Evolutionary conservation across 2,329 filamentous ascomycete species (phyloP), one percentile per base, ranked within the genome.

Genomic region (Drechslerella stenobrocha): DNA sequence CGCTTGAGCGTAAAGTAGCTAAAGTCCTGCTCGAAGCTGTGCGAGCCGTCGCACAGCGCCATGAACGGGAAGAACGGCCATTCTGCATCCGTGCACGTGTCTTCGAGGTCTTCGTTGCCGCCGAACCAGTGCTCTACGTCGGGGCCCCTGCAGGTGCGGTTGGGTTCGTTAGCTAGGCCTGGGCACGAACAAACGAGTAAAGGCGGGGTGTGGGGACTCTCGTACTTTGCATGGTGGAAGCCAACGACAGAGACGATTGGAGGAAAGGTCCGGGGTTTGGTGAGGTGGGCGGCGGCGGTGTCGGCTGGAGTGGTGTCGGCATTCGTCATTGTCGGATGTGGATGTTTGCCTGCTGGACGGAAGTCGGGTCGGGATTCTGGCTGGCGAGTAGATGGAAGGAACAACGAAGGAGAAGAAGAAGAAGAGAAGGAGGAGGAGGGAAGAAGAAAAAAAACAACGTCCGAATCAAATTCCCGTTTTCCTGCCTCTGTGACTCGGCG

Each of bases 121-220:
- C 90, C 90, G 75, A 96, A 89, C 88, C 92, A 97, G 73, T 82
- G 83, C 79, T 97, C 91, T 59, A 97, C 88, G 79, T 98, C 93
- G 28, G 93, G 93, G 6, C 93, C 93, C 75, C 85, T 85, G 71
- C 34, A 47, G 55, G 70, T 47, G 55, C 45, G 44, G 9, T 35
- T 4, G 18, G n/a, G n/a, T n/a, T n/a, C 23, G 37, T 37, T 40
- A 52, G 32, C 50, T 75, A n/a, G n/a, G n/a, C n/a, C n/a, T n/a
- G n/a, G n/a, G n/a, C n/a, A n/a, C n/a, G n/a, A n/a, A n/a, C n/a
- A n/a, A n/a, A n/a, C n/a, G n/a, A n/a, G n/a, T n/a, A n/a, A n/a
- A n/a, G n/a, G n/a, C n/a, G n/a, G n/a, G n/a, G n/a, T n/a, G n/a
- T n/a, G n/a, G n/a, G 28, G 28, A 11, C 5, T 30, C 11, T 30